Evolutionary conservation across 2,329 filamentous ascomycete genomes (phyloP).

Genomic region (Seiridium cupressi): DNA sequence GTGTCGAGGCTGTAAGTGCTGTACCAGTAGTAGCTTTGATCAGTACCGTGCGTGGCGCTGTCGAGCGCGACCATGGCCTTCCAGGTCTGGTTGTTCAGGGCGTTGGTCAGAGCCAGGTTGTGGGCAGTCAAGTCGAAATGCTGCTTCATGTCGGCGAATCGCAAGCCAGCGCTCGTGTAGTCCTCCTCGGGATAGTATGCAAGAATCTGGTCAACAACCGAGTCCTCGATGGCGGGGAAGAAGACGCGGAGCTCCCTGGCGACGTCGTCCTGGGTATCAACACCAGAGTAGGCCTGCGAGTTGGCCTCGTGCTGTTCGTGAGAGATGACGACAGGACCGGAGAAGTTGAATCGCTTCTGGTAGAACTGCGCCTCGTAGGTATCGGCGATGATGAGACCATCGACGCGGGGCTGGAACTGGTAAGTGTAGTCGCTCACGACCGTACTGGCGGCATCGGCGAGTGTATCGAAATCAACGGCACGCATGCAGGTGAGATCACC

Average conservation of each 20-base stretch:
- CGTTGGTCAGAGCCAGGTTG: conserved; percentile 30
- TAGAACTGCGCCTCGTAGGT: conserved; percentile 34
- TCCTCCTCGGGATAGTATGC: conserved; percentile 29
- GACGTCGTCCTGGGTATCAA: conserved; percentile 30
- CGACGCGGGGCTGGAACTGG: conserved; percentile 33
- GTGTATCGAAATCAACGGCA: conserved; percentile 4
- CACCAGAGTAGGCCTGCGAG: conserved; percentile 23
- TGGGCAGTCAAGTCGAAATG: conserved; percentile 31
- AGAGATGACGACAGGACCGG: conserved; percentile 30
- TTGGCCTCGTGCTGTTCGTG: conserved; percentile 34
- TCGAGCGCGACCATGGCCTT: conserved; percentile 30
- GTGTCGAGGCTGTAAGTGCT: conserved; percentile 19
- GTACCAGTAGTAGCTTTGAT: conserved; percentile 34
- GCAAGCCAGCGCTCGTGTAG: conserved; percentile 30
- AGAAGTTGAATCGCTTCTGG: conserved; percentile 33
- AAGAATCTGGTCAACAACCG: conserved; percentile 26
- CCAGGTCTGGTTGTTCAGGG: conserved; percentile 33
- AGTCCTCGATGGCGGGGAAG: conserved; percentile 32
- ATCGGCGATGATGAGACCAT: conserved; percentile 32
- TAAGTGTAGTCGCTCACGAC: conserved; percentile 25
- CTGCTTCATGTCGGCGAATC: conserved; percentile 34
- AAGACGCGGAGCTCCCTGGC: conserved; percentile 25
- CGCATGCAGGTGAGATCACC: conserved; percentile 5
- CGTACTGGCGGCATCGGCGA: conserved; percentile 19
- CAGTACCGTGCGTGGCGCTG: conserved; percentile 30